Conservation (phyloP, 2,329 filamentous ascomycete species). For the Thielaviopsis musarum region DNA sequence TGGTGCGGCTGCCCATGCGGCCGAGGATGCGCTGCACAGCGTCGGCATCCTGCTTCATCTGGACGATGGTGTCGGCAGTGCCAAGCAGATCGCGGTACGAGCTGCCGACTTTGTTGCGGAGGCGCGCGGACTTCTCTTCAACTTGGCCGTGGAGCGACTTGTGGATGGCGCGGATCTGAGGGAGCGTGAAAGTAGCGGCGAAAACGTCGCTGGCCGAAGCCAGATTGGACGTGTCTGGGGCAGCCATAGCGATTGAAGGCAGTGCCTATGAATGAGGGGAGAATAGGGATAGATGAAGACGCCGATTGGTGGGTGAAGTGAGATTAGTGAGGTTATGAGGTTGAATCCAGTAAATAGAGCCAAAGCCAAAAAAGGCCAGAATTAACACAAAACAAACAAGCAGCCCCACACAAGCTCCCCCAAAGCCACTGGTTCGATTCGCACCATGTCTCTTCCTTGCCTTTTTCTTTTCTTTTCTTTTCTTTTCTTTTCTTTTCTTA, state of each 20-base stretch:
- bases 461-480: too few species aligned
- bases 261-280: not conserved
- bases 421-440: too few species aligned
- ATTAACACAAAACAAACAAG: too few species aligned
- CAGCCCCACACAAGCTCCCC: too few species aligned
- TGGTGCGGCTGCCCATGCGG: constrained; percentile 60
- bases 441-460: too few species aligned
- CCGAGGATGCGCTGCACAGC: constrained; percentile 54
- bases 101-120: constrained; percentile 46
- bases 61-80: constrained; percentile 84
- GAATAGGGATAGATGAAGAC: not conserved
- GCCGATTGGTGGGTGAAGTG: not conserved
- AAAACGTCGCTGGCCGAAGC: constrained; percentile 38
- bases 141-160: constrained; percentile 40
- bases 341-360: too few species aligned
- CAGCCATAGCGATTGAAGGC: constrained; percentile 7
- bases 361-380: too few species aligned
- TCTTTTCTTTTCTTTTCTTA: too few species aligned
- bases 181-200: constrained; percentile 37
- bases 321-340: too few species aligned
- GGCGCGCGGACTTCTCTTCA: constrained; percentile 44
- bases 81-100: constrained; percentile 79
- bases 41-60: constrained; percentile 68
- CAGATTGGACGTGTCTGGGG: constrained; percentile 17
- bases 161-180: constrained; percentile 47